A percentile compares a stretch with the other conserved stretches of the same genome.
Conservation (phyloP, 495 filamentous ascomycete species). For the Podospora pseudopauciseta region DNA sequence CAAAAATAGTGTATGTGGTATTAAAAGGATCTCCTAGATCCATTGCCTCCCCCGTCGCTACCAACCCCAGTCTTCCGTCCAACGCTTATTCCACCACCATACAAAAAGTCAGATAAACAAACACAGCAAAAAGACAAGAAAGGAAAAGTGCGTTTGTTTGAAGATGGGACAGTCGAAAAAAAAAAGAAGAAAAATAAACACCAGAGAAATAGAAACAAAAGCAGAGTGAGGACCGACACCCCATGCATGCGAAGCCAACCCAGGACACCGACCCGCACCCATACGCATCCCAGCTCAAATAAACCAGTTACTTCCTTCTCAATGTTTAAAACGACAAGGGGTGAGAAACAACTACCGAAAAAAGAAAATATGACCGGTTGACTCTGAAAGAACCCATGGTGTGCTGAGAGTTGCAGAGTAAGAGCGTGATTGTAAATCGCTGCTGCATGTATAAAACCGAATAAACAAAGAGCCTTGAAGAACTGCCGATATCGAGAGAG, state of each 20-base stretch:
- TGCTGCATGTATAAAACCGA: neutral
- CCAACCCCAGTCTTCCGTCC: neutral
- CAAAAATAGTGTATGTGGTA: constrained; percentile 1
- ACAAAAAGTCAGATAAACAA: neutral
- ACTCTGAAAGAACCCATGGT: neutral
- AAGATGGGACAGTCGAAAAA: neutral
- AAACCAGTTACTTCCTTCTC: constrained; percentile 15
- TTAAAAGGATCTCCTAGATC: constrained; percentile 1
- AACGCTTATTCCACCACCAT: neutral
- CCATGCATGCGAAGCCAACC: constrained; percentile 31
- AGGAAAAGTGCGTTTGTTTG: neutral
- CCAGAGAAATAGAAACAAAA: neutral
- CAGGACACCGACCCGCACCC: constrained; percentile 17
- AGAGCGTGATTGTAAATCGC: neutral
- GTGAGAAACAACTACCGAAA: neutral
- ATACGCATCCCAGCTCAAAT: constrained; percentile 20
- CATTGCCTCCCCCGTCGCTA: neutral
- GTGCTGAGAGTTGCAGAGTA: neutral
- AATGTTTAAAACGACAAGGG: constrained; percentile 7
- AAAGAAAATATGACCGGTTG: neutral
- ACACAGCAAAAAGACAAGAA: constrained; percentile 2
- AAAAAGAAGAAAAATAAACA: neutral
- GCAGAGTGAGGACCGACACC: constrained; percentile 16
- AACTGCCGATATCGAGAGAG: constrained; percentile 5
- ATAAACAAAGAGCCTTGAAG: neutral